A percentile compares a stretch with the other conserved stretches of the same genome.
Conservation (phyloP, 2,329 filamentous ascomycete genomes). For the Diplodia corticola region DNA sequence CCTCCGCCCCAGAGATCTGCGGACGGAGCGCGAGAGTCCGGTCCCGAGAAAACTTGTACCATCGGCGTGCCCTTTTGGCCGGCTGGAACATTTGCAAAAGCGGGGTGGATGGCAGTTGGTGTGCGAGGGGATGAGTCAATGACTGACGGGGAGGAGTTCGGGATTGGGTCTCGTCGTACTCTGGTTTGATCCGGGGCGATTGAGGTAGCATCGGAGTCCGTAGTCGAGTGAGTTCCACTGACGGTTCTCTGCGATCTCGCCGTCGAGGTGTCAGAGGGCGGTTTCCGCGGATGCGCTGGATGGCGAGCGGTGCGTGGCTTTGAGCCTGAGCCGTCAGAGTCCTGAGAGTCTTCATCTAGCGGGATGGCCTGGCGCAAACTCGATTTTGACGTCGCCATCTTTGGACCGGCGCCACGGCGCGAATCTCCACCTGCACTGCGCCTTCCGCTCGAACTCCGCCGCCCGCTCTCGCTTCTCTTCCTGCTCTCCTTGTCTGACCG, state of each 20-base stretch:
- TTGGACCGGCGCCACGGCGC: constrained; percentile 38
- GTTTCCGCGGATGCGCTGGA: constrained; percentile 27
- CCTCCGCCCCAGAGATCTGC: constrained; percentile 46
- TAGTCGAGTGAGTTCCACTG: constrained; percentile 42
- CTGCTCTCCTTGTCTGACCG: constrained; percentile 33
- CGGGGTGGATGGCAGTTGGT: constrained; percentile 42
- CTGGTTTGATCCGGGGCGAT: constrained; percentile 43
- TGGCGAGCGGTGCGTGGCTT: constrained; percentile 41
- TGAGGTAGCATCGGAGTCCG: constrained; percentile 50
- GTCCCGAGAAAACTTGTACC: constrained; percentile 48
- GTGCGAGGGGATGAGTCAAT: constrained; percentile 50
- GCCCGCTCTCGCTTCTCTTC: constrained; percentile 40
- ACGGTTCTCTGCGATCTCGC: constrained; percentile 42
- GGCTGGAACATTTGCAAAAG: constrained; percentile 37
- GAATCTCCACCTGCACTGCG: constrained; percentile 40
- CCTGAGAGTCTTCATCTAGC: constrained; percentile 41
- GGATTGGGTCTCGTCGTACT: constrained; percentile 30
- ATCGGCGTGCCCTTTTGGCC: constrained; percentile 41
- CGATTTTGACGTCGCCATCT: constrained; percentile 43
- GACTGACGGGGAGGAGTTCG: constrained; percentile 42
- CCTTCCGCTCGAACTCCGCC: constrained; percentile 5
- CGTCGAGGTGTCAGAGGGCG: constrained; percentile 22
- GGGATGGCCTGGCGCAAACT: constrained; percentile 45
- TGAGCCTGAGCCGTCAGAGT: constrained; percentile 45
- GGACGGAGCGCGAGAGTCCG: constrained; percentile 36